Conservation (phyloP, 768 basidiomycete genomes). For the Saitozyma sp. region DNA sequence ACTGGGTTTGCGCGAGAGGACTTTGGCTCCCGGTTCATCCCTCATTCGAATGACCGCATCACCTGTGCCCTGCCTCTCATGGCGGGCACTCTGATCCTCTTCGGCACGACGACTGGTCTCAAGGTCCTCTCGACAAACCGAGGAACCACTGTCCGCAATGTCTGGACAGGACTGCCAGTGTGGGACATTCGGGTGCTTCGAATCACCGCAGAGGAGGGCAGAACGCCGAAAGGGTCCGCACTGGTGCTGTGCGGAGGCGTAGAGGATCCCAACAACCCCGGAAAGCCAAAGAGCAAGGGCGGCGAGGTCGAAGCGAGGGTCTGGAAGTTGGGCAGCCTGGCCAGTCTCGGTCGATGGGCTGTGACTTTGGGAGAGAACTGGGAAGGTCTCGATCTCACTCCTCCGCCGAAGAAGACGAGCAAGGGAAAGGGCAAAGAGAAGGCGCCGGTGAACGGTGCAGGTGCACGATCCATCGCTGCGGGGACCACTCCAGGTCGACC, state of each 20-base stretch:
- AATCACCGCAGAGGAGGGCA: conserved; percentile 1
- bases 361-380: conserved; percentile 1
- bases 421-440: conserved; percentile 11
- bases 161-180: conserved; percentile 27
- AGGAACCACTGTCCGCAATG: conserved; percentile 6
- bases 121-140: conserved; percentile 11
- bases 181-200: conserved; percentile 23
- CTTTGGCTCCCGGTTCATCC: conserved; percentile 14
- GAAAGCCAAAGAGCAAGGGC: conserved; percentile 15
- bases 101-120: conserved; percentile 24
- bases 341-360: conserved; percentile 21
- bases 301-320: conserved; percentile 20
- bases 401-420: background rate
- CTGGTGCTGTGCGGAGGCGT: conserved; percentile 20
- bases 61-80: conserved; percentile 18
- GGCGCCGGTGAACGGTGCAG: no score
- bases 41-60: conserved; percentile 17
- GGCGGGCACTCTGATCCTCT: conserved; percentile 14
- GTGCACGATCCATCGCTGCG: no score
- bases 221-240: conserved; percentile 11
- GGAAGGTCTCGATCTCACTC: conserved; percentile 10
- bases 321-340: conserved; percentile 18
- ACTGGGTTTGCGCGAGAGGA: conserved; percentile 16
- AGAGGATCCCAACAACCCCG: conserved; percentile 13
- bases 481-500: no score